Base-by-base conservation (phyloP, 179 eudicot species). In the Gypsophila paniculata region DNA sequence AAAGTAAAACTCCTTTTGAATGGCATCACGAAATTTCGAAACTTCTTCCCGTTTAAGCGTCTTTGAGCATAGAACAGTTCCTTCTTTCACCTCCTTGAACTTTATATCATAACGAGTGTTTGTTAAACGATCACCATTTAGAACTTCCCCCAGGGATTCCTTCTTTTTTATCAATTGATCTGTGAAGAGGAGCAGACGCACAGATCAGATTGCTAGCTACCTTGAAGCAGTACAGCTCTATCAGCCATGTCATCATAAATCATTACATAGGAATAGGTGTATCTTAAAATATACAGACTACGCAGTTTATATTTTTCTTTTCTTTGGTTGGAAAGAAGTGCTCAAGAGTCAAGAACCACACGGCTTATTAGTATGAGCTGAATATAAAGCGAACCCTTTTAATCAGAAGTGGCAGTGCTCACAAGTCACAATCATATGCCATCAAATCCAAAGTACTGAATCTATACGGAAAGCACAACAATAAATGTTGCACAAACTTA, bases 101-200 rank as follows among this genome's bases (percentile, higher is more conserved):
- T 83, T 82, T 49, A 89, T 53, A 65, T 84, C 76, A 74, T 86
- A 85, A 32, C 80, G 75, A 65, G 90, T 65, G 72, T 79, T 82
- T 77, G 85, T 74, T 66, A 89, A 69, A 48, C 82, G 86, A 72
- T 87, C 87, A 69, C 89, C 90, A 65, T 74, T 86, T 61, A 91
- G 69, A 79, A 89, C 84, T 80, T 91, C 89, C 51, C 89, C 92
- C 32, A 91, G 78, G 9, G 88, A 75, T 80, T 82, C 85, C 82
- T 80, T 86, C 79, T 80, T 81, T 68, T 75, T 81, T 61, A 89
- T 68, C 81, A 86, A 71, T 63, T 72, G 67, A 71, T 77, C 97
- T 91, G 83, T 73, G 65, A 75, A 42, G 32, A 67, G 70, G 59
- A 74, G 73, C 55, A 38, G 9, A 18, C 26, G 52, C 58, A 17